Conservation (phyloP, 2,329 filamentous ascomycete genomes). For the Xylaria sp. region DNA sequence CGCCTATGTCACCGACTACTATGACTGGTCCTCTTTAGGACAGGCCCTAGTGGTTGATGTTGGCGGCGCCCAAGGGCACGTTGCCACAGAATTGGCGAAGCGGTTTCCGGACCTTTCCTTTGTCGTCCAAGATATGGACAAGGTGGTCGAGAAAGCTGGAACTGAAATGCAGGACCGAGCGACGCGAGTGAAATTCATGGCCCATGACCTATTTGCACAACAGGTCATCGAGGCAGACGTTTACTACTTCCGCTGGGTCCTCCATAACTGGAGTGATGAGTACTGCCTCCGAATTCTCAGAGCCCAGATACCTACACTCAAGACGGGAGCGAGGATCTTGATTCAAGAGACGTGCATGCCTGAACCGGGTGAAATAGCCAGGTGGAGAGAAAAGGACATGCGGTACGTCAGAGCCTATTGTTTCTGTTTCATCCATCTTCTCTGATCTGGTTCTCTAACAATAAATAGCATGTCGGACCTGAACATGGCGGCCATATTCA, state of each 20-base stretch:
- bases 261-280: conserved; percentile 28
- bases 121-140: conserved; percentile 22
- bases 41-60: conserved; percentile 17
- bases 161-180: not conserved
- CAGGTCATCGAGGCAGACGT: conserved; percentile 15
- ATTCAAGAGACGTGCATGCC: conserved; percentile 16
- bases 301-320: conserved; percentile 9
- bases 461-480: conserved; percentile 3
- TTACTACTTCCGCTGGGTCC: conserved; percentile 19
- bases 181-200: conserved; percentile 8
- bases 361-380: conserved; percentile 2
- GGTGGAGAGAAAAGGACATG: conserved; percentile 8
- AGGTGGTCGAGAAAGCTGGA: conserved; percentile 6
- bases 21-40: conserved; percentile 21
- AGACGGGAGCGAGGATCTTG: conserved; percentile 9
- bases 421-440: too few relatives aligned
- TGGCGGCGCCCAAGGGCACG: conserved; percentile 12
- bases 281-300: conserved; percentile 15
- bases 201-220: conserved; percentile 16
- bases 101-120: conserved; percentile 10
- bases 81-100: conserved; percentile 14
- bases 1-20: conserved; percentile 10
- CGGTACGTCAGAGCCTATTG: not conserved
- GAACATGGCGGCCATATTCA: conserved; percentile 6
- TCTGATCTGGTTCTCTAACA: too few relatives aligned